A percentile compares a stretch with the other conserved stretches of the same genome.
Conservation (phyloP, 2,329 filamentous ascomycete species). For the Furcasterigmium sp. region DNA sequence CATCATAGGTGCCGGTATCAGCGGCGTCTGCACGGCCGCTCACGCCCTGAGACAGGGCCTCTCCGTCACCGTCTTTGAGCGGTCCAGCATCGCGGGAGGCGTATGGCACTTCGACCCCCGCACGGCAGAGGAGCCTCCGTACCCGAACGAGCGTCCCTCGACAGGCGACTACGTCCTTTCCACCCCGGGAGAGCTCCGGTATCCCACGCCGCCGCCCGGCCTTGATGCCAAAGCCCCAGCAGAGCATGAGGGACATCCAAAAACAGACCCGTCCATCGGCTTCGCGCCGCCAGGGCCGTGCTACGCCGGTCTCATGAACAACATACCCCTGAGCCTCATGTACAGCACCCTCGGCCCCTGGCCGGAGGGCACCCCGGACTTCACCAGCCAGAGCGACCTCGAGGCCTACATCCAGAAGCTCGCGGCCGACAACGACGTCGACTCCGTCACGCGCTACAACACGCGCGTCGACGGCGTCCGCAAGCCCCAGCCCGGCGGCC, state of each 20-base stretch:
- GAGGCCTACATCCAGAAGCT: constrained; percentile 58
- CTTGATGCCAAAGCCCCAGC: neutral
- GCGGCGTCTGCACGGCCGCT: constrained; percentile 3
- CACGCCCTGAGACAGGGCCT: neutral
- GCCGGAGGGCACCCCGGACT: constrained; percentile 54
- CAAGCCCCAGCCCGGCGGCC: constrained; percentile 33
- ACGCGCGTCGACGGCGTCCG: constrained; percentile 50
- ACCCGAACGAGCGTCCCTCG: constrained; percentile 23
- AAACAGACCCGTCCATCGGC: constrained; percentile 18
- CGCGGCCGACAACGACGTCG: constrained; percentile 41
- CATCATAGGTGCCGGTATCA: constrained; percentile 5
- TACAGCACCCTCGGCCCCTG: constrained; percentile 40
- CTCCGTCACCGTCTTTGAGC: constrained; percentile 1
- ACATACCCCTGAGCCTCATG: constrained; percentile 60
- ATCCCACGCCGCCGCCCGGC: constrained; percentile 13
- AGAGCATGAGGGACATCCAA: neutral
- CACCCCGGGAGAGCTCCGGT: constrained; percentile 8
- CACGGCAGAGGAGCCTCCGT: constrained; percentile 21
- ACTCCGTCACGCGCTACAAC: constrained; percentile 45
- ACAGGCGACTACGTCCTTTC: constrained; percentile 19
- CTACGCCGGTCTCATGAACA: constrained; percentile 60
- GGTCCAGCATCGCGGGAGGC: neutral
- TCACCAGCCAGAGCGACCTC: constrained; percentile 51
- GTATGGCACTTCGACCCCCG: constrained; percentile 31
- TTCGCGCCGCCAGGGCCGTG: constrained; percentile 38